These are phyloP conservation scores for Aschersonia sp. DNA, from an alignment of 2,329 filamentous ascomycete species.

Conservation along the genomic window DNA sequence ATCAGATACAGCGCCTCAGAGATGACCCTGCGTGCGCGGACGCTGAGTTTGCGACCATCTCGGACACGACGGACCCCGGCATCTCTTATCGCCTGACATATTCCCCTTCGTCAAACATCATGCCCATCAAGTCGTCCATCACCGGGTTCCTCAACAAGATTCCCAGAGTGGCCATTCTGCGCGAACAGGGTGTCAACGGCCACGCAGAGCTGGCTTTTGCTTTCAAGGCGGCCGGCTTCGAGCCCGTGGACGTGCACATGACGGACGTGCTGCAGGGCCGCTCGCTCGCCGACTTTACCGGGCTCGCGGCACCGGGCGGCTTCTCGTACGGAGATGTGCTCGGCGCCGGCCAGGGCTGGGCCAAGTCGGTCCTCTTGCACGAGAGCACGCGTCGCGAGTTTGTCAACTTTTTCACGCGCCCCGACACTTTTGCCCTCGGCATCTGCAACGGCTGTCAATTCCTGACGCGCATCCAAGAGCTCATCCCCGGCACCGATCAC, in stretches of 20 bases:
- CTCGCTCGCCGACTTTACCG: conserved; percentile 69
- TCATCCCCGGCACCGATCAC: conserved; percentile 69
- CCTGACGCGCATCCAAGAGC: conserved; percentile 59
- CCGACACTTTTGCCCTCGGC: conserved; percentile 82
- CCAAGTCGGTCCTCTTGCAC: conserved; percentile 82
- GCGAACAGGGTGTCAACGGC: conserved; percentile 92
- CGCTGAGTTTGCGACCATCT: conserved; percentile 61
- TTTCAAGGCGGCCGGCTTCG: conserved; percentile 82
- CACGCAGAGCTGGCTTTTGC: conserved; percentile 97
- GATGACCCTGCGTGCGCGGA: conserved; percentile 84
- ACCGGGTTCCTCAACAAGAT: conserved; percentile 37
- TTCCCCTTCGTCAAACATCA: conserved; percentile 60
- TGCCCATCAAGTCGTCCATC: conserved; percentile 40
- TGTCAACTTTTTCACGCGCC: conserved; percentile 68
- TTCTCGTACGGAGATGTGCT: conserved; percentile 84
- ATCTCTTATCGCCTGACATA: conserved; percentile 73
- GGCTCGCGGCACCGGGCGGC: conserved; percentile 86
- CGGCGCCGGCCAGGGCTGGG: conserved; percentile 93
- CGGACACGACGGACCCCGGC: conserved; percentile 65
- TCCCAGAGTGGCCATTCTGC: conserved; percentile 77
- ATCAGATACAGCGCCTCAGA: conserved; percentile 78
- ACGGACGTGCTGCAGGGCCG: conserved; percentile 72
- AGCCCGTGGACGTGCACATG: conserved; percentile 92
- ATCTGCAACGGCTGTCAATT: conserved; percentile 98
- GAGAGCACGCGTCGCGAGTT: conserved; percentile 64